A percentile compares a stretch with the other conserved stretches of the same genome.
These are phyloP conservation scores for Lyophyllum semitale DNA, from an alignment of 768 basidiomycete species.

Conservation along the genomic window DNA sequence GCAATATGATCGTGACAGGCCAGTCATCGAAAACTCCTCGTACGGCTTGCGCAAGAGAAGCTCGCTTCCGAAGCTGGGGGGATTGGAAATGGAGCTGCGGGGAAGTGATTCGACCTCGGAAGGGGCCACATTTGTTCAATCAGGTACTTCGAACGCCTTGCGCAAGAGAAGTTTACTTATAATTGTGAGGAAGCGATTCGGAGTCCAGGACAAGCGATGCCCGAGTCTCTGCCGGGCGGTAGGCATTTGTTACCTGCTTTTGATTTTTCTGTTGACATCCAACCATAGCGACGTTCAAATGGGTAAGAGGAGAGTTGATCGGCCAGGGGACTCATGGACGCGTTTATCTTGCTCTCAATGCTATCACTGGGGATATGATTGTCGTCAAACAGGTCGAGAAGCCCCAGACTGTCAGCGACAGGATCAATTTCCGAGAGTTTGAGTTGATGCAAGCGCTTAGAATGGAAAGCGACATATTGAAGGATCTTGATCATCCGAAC, in stretches of 20 bases:
- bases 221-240: too few species aligned
- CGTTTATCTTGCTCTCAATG: conserved; percentile 94
- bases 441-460: conserved; percentile 90
- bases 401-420: conserved; percentile 85
- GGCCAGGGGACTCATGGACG: conserved; percentile 96
- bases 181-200: too few species aligned
- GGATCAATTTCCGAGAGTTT: conserved; percentile 81
- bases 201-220: too few species aligned
- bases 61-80: conserved; percentile 57
- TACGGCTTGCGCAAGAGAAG: conserved; percentile 34
- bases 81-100: too few species aligned
- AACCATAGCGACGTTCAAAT: conserved; percentile 83
- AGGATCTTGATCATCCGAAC: conserved; percentile 94
- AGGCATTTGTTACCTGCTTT: conserved; percentile 32
- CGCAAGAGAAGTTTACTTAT: too few species aligned
- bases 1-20: conserved; percentile 92
- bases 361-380: conserved; percentile 97
- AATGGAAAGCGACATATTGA: conserved; percentile 93
- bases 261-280: conserved; percentile 18
- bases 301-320: conserved; percentile 97
- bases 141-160: too few species aligned
- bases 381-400: conserved; percentile 99
- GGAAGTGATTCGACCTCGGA: too few species aligned
- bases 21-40: conserved; percentile 80
- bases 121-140: too few species aligned